phyloP scores from a whole-genome alignment of 2,329 filamentous ascomycete species.

The Pyrenophora teres region DNA sequence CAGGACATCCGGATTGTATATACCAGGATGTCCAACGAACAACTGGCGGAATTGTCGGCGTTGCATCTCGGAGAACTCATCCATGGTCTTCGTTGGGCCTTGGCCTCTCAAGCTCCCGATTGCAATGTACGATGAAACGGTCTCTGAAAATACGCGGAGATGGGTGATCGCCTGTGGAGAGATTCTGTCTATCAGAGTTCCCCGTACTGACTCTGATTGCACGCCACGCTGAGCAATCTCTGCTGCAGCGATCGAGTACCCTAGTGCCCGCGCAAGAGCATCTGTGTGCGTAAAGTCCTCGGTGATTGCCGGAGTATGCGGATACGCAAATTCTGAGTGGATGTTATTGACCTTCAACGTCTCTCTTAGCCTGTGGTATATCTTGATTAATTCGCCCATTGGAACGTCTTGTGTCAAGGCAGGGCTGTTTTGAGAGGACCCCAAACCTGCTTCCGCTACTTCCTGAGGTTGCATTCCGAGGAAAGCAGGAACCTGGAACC shows the following conservation, averaged over 20 bases:
- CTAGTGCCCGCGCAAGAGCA: slow-evolving; percentile 69
- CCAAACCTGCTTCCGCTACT: slow-evolving; percentile 26
- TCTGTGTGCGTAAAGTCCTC: slow-evolving; percentile 61
- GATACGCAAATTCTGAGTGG: slow-evolving; percentile 52
- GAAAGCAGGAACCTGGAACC: slow-evolving; percentile 42
- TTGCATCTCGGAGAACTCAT: slow-evolving; percentile 70
- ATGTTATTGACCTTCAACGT: slow-evolving; percentile 59
- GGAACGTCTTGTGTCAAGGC: slow-evolving; percentile 27
- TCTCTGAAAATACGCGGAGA: slow-evolving; percentile 85
- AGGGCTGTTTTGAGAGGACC: slow-evolving; percentile 29
- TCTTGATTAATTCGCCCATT: slow-evolving; percentile 56
- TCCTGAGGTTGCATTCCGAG: slow-evolving; percentile 32
- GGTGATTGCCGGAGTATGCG: slow-evolving; percentile 44
- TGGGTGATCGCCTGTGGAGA: slow-evolving; percentile 84
- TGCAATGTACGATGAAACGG: slow-evolving; percentile 80
- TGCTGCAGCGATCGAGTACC: slow-evolving; percentile 82
- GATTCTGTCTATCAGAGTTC: slow-evolving; percentile 80
- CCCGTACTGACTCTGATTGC: slow-evolving; percentile 68
- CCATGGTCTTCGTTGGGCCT: slow-evolving; percentile 64
- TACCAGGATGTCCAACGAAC: slow-evolving; percentile 63
- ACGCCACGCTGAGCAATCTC: slow-evolving; percentile 92
- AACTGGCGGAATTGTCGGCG: slow-evolving; percentile 76
- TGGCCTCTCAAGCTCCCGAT: slow-evolving; percentile 70
- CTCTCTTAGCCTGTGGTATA: slow-evolving; percentile 62
- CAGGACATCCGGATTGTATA: slow-evolving; percentile 44